A percentile compares a stretch with the other conserved stretches of the same genome.
Conservation (phyloP, 2,329 filamentous ascomycete genomes). For the Aureobasidium sp. region DNA sequence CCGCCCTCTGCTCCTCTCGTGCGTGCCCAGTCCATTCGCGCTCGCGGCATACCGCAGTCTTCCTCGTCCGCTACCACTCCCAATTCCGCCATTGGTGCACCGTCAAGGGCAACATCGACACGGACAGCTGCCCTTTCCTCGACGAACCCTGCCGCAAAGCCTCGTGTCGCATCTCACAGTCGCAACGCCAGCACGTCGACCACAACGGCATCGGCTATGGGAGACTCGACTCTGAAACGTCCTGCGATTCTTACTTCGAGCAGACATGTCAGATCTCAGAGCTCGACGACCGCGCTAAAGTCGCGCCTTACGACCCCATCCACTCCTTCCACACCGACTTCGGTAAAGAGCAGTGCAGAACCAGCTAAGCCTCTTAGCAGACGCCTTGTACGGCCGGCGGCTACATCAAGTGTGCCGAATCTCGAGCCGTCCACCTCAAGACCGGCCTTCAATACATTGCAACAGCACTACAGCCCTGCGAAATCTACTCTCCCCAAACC, state of each 20-base stretch:
- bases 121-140: neutral
- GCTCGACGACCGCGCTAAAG: neutral
- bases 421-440: conserved; percentile 24
- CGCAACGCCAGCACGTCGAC: conserved; percentile 4
- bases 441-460: conserved; percentile 55
- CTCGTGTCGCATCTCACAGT: neutral
- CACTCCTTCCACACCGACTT: neutral
- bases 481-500: conserved; percentile 57
- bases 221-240: neutral
- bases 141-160: neutral
- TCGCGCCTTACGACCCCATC: neutral
- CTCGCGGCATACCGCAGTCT: neutral
- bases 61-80: neutral
- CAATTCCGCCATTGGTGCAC: neutral
- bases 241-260: neutral
- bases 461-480: conserved; percentile 62
- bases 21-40: neutral
- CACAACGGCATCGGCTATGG: neutral
- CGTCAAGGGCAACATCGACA: neutral
- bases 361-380: neutral
- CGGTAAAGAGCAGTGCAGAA: neutral
- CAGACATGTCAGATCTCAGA: conserved; percentile 2
- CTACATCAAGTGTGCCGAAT: neutral
- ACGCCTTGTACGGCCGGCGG: neutral
- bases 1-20: neutral